These are phyloP conservation scores for Ascobolus immersus DNA, from an alignment of 495 filamentous ascomycete species.

Conservation along the genomic window DNA sequence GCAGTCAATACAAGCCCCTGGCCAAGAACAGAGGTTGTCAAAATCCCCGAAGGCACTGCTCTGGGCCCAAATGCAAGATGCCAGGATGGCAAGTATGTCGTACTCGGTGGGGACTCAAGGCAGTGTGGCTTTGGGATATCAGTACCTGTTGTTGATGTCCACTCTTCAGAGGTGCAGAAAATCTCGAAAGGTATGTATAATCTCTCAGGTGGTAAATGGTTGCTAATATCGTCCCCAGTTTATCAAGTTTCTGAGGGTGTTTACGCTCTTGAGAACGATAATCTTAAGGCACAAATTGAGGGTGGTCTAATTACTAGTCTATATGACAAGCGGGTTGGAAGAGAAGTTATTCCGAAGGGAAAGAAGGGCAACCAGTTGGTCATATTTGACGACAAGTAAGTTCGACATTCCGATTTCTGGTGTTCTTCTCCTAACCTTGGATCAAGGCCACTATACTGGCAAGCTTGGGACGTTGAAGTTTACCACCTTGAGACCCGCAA, in stretches of 20 bases:
- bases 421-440: not conserved
- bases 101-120: slow-evolving; percentile 22
- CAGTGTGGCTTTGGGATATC: too few species aligned
- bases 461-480: slow-evolving; percentile 96
- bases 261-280: slow-evolving; percentile 53
- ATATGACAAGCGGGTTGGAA: slow-evolving; percentile 37
- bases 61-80: slow-evolving; percentile 8
- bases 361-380: slow-evolving; percentile 75
- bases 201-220: not conserved
- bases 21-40: slow-evolving; percentile 45
- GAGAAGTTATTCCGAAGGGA: slow-evolving; percentile 57
- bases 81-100: slow-evolving; percentile 20
- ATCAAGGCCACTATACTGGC: slow-evolving; percentile 71
- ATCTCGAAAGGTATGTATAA: slow-evolving; percentile 5
- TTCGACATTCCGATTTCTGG: not conserved
- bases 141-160: not conserved
- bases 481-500: slow-evolving; percentile 74
- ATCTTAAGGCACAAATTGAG: slow-evolving; percentile 43
- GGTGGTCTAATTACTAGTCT: slow-evolving; percentile 60
- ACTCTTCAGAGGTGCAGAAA: not conserved
- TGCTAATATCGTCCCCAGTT: slow-evolving; percentile 18
- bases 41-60: slow-evolving; percentile 22
- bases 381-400: slow-evolving; percentile 70
- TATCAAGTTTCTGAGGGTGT: slow-evolving; percentile 37
- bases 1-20: slow-evolving; percentile 68